Conservation (phyloP, 1,139 yeast species). For the Yamadazyma trypodendri region DNA sequence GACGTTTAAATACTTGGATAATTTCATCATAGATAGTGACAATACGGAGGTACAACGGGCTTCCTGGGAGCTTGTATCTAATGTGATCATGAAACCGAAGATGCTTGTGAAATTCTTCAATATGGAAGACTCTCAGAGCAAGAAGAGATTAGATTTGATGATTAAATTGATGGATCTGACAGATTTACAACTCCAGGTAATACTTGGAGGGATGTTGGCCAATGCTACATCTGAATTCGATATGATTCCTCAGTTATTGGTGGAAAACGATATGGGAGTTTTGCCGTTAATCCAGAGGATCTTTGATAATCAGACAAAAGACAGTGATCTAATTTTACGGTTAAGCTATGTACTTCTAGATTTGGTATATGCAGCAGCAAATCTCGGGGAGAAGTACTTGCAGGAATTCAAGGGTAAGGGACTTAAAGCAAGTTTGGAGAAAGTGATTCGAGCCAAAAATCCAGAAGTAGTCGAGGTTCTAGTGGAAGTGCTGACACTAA, state of each 20-base stretch:
- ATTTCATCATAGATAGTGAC: constrained; percentile 41
- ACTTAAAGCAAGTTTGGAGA: constrained; percentile 21
- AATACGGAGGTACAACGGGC: constrained; percentile 39
- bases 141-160: constrained; percentile 34
- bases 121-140: constrained; percentile 26
- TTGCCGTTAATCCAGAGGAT: constrained; percentile 22
- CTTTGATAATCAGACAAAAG: constrained; percentile 25
- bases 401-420: constrained; percentile 14
- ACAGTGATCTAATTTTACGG: constrained; percentile 36
- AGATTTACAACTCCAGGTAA: constrained; percentile 37
- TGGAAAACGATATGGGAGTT: constrained; percentile 26
- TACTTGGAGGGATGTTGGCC: constrained; percentile 47
- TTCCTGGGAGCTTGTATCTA: constrained; percentile 48
- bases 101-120: constrained; percentile 53
- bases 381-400: constrained; percentile 10
- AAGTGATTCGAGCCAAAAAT: constrained; percentile 16
- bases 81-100: constrained; percentile 43
- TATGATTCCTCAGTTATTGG: constrained; percentile 37
- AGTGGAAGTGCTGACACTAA: constrained; percentile 21
- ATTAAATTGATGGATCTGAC: constrained; percentile 41
- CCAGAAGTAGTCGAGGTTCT: constrained; percentile 19
- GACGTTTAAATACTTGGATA: constrained; percentile 31
- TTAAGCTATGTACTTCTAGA: constrained; percentile 33
- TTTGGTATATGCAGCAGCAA: constrained; percentile 26
- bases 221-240: constrained; percentile 50